Evolutionary conservation across 257 asterid genomes (phyloP).

Genomic region (Capsicum rhomboideum): DNA sequence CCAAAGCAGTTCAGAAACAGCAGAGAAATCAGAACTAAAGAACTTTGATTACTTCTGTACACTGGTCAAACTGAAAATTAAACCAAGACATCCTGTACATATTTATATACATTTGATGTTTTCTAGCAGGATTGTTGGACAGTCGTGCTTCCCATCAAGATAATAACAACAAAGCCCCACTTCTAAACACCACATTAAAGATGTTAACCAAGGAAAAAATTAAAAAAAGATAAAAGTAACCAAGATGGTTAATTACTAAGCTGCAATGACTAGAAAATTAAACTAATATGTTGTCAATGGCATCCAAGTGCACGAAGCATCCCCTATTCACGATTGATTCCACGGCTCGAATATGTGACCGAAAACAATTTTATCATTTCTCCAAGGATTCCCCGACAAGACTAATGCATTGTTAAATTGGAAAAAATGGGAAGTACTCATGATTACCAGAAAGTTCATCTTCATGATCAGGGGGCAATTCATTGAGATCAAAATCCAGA

Average conservation of each 20-base stretch:
- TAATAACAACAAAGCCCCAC: conserved; percentile 5
- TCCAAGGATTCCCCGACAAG: too few species aligned
- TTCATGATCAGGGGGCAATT: conserved; percentile 31
- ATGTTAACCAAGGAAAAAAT: background rate
- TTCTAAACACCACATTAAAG: conserved; percentile 6
- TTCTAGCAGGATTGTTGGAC: conserved; percentile 13
- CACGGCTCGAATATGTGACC: background rate
- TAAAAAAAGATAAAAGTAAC: background rate
- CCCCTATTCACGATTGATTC: background rate
- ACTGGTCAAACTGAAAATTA: background rate
- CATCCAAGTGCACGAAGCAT: background rate
- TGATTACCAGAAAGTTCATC: conserved; percentile 1
- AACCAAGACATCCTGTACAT: background rate
- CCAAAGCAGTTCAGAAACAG: background rate
- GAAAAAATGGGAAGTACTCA: conserved; percentile 3
- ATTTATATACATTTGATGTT: background rate
- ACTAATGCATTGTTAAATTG: background rate
- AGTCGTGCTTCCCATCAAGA: conserved; percentile 11
- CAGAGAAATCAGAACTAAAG: background rate
- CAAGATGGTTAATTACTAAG: conserved; percentile 2
- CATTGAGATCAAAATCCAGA: conserved; percentile 44
- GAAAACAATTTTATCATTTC: too few species aligned
- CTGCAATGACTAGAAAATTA: background rate
- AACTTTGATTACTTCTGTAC: background rate
- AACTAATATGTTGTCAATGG: background rate